A percentile compares a stretch with the other conserved stretches of the same genome.
Conservation (phyloP, 345 rosid species). For the Eucalyptus sp. region DNA sequence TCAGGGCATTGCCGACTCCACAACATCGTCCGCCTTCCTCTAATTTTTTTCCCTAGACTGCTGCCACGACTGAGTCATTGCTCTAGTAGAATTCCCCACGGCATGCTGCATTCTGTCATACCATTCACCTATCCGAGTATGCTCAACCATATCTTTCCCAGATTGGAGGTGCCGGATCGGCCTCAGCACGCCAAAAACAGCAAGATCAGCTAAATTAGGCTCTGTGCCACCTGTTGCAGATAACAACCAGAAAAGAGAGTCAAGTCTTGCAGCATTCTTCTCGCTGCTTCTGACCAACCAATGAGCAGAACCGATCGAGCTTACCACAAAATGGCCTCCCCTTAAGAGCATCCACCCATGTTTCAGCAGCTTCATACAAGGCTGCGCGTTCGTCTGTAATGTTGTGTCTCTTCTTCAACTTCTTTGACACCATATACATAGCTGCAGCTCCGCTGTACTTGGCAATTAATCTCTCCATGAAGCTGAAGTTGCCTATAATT, state of each 20-base stretch:
- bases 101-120: conserved; percentile 60
- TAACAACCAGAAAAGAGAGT: not conserved
- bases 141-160: conserved; percentile 87
- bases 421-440: conserved; percentile 90
- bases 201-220: conserved; percentile 91
- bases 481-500: conserved; percentile 71
- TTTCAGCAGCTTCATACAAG: conserved; percentile 82
- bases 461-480: conserved; percentile 65
- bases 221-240: conserved; percentile 48
- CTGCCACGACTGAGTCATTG: not conserved
- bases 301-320: not conserved
- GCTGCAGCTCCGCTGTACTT: conserved; percentile 91
- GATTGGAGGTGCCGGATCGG: conserved; percentile 71
- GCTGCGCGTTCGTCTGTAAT: conserved; percentile 84
- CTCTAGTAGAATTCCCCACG: conserved; percentile 54
- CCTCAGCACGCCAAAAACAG: conserved; percentile 86
- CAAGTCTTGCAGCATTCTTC: not conserved
- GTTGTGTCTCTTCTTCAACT: conserved; percentile 80
- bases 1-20: not conserved
- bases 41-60: not conserved
- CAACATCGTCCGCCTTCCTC: fast-evolving
- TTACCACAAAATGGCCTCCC: conserved; percentile 27
- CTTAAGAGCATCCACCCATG: conserved; percentile 78
- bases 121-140: conserved; percentile 84
- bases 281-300: not conserved